A percentile compares a stretch with the other conserved stretches of the same genome.
Evolutionary conservation across 2,329 filamentous ascomycete genomes (phyloP).

Genomic region (Fusarium pininemorale): DNA sequence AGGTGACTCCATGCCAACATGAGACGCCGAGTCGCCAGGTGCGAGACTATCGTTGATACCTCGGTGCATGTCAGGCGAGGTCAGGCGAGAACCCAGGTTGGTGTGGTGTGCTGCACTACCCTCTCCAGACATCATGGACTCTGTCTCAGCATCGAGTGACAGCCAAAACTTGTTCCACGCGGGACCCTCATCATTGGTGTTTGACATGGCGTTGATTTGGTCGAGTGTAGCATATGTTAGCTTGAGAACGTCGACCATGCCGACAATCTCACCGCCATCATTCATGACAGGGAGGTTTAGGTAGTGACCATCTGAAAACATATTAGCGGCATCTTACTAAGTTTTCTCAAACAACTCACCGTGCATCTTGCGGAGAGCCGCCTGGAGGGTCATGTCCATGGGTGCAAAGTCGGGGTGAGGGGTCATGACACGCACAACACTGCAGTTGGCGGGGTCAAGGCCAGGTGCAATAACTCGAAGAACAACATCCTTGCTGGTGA

Average conservation of each 20-base stretch:
- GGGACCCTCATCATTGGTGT: conserved; percentile 83
- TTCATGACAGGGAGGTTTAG: conserved; percentile 99
- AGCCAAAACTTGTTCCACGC: conserved; percentile 99
- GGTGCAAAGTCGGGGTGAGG: conserved; percentile 98
- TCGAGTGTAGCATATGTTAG: conserved; percentile 97
- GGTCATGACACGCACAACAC: conserved; percentile 98
- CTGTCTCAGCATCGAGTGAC: conserved; percentile 91
- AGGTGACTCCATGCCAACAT: conserved; percentile 83
- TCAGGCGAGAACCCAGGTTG: conserved; percentile 74
- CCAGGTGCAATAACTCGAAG: conserved; percentile 97
- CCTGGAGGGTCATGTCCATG: conserved; percentile 99
- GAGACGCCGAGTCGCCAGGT: conserved; percentile 93
- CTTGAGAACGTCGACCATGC: conserved; percentile 99
- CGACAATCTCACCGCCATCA: conserved; percentile 94
- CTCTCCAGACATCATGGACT: conserved; percentile 95
- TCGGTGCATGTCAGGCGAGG: conserved; percentile 80
- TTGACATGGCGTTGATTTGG: conserved; percentile 95
- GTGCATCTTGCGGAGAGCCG: conserved; percentile 98
- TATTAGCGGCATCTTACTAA: conserved; percentile 13
- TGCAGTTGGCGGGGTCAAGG: conserved; percentile 92
- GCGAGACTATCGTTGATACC: conserved; percentile 84
- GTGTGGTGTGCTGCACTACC: conserved; percentile 76
- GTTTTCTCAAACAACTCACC: conserved; percentile 64
- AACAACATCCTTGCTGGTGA: conserved; percentile 99
- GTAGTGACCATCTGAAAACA: conserved; percentile 87